Evolutionary conservation across 2,329 filamentous ascomycete species (phyloP).

Genomic region (Cladobotryum mycophilum): DNA sequence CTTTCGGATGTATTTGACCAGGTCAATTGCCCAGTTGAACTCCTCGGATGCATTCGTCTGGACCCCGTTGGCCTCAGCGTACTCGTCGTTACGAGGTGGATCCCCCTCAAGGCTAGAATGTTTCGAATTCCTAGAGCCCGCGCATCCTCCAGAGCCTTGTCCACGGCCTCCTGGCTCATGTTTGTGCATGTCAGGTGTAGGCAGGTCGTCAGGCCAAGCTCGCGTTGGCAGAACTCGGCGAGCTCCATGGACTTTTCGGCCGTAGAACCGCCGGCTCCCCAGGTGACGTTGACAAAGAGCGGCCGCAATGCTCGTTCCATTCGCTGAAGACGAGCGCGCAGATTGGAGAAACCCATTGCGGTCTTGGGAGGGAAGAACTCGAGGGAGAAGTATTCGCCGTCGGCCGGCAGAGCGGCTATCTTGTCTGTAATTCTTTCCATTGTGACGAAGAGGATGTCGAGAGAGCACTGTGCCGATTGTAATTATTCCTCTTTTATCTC

Average conservation of each 20-base stretch:
- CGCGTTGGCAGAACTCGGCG: conserved; percentile 89
- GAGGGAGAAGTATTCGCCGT: conserved; percentile 85
- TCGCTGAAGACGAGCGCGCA: conserved; percentile 85
- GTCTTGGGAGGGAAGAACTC: conserved; percentile 99
- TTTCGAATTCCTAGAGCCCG: conserved; percentile 89
- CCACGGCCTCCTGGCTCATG: conserved; percentile 81
- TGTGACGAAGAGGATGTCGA: conserved; percentile 6
- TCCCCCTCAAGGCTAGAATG: conserved; percentile 90
- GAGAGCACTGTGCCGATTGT: too few relatives aligned
- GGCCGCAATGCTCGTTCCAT: conserved; percentile 90
- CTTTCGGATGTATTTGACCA: conserved; percentile 82
- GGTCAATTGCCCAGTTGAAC: conserved; percentile 82
- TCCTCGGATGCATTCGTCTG: conserved; percentile 62
- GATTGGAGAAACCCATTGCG: conserved; percentile 87
- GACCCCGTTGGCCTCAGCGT: conserved; percentile 55
- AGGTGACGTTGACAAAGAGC: conserved; percentile 94
- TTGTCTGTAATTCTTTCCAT: conserved; percentile 94
- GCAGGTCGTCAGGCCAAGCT: conserved; percentile 88
- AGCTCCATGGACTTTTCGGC: conserved; percentile 86
- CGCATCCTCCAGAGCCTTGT: conserved; percentile 83
- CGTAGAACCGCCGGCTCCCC: conserved; percentile 93
- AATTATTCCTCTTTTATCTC: too few relatives aligned
- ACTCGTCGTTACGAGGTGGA: conserved; percentile 83
- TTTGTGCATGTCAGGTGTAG: conserved; percentile 97
- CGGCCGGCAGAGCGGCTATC: conserved; percentile 79